Evolutionary conservation across 225 moss, liverwort and hornwort genomes (phyloP).

Genomic region (Pleurozium schreberi): DNA sequence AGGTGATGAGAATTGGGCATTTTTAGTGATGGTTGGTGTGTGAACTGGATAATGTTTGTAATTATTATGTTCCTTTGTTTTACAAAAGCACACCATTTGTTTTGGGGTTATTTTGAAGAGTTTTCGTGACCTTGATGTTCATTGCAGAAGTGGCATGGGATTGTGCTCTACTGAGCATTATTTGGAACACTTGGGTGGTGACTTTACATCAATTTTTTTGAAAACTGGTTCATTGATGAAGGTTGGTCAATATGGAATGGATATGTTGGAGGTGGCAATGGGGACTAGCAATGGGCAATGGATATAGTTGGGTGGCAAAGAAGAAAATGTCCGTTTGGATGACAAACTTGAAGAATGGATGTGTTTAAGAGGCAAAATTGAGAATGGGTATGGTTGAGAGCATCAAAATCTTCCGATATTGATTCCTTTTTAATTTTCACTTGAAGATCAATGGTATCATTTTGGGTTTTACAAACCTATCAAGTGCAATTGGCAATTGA

Average conservation of each 20-base stretch:
- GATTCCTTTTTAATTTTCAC: neutral
- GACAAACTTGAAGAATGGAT: neutral
- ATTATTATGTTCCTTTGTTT: neutral
- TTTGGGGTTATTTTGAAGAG: neutral
- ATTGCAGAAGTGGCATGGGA: neutral
- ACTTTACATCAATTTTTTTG: neutral
- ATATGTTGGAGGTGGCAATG: neutral
- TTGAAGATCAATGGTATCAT: neutral
- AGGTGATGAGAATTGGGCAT: neutral
- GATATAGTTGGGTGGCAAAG: neutral
- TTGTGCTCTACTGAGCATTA: neutral
- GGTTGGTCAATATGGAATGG: neutral
- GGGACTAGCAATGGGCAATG: too few relatives aligned
- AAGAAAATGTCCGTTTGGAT: too few relatives aligned
- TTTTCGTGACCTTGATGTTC: neutral
- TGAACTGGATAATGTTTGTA: neutral
- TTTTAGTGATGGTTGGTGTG: neutral
- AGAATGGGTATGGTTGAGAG: neutral
- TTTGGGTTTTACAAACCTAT: neutral
- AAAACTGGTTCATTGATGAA: neutral
- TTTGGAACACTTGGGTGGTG: neutral
- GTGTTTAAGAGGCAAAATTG: neutral
- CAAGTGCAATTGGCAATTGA: neutral
- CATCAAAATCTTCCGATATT: fast-evolving
- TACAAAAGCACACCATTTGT: neutral